phyloP scores from a whole-genome alignment of 192 early-diverging fungal genomes.

The Geosiphon pyriformis region DNA sequence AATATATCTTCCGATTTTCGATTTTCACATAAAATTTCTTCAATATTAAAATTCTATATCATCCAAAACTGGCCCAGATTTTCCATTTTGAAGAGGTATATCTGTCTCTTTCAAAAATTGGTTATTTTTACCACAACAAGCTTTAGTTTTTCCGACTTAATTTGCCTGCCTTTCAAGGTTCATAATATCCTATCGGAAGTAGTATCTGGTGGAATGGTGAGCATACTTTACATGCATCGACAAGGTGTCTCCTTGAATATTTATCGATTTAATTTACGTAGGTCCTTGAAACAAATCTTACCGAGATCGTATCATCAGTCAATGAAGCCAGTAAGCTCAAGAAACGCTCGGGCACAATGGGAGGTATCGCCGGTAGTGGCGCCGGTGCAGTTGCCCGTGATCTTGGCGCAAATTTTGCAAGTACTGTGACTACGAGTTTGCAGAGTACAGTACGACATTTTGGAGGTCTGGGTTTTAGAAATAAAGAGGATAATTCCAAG shows the following conservation, averaged over 20 bases:
- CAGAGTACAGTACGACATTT: constrained; percentile 7
- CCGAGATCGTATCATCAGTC: constrained; percentile 67
- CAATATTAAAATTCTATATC: constrained; percentile 4
- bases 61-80: no score
- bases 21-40: background rate
- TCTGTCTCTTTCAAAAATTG: background rate
- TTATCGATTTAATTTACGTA: constrained; percentile 11
- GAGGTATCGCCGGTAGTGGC: background rate
- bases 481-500: background rate
- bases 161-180: constrained; percentile 30
- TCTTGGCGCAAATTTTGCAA: constrained; percentile 10
- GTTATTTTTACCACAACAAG: constrained; percentile 2
- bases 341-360: constrained; percentile 34
- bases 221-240: background rate
- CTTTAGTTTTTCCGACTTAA: constrained; percentile 7
- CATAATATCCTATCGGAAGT: constrained; percentile 83
- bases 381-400: constrained; percentile 6
- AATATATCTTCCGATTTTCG: background rate
- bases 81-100: constrained; percentile 83
- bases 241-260: background rate
- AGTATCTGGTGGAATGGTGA: constrained; percentile 85
- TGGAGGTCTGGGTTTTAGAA: constrained; percentile 5
- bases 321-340: constrained; percentile 59
- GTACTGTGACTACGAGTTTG: background rate
- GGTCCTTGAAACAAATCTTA: constrained; percentile 72